Evolutionary conservation across 116 monocot genomes (phyloP).

Genomic region (Posidonia oceanica): DNA sequence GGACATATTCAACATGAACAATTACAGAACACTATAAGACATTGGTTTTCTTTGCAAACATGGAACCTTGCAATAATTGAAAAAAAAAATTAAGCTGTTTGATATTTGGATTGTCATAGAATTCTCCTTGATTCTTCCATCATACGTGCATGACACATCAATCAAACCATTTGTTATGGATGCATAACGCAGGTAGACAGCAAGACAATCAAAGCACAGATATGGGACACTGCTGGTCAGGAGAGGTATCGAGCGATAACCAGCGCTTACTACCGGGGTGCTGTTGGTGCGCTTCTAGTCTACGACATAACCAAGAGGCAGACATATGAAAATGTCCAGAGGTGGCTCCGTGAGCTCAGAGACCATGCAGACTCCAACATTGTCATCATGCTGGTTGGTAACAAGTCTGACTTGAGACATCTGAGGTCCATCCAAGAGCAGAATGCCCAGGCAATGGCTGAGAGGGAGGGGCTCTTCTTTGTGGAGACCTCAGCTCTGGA

Average conservation of each 20-base stretch:
- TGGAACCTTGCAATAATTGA: too few species aligned
- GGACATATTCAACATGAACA: too few species aligned
- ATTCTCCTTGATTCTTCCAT: too few species aligned
- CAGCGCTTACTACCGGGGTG: slow-evolving; percentile 26
- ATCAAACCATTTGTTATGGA: too few species aligned
- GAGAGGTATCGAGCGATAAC: slow-evolving; percentile 53
- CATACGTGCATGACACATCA: too few species aligned
- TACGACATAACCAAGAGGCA: slow-evolving; percentile 31
- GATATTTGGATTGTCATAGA: too few species aligned
- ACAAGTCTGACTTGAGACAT: slow-evolving; percentile 64
- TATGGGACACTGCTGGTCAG: slow-evolving; percentile 67
- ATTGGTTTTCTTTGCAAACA: too few species aligned
- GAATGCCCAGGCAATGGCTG: slow-evolving; percentile 38
- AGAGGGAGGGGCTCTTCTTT: slow-evolving; percentile 64
- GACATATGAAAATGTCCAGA: slow-evolving; percentile 57
- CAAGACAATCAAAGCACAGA: slow-evolving; percentile 53
- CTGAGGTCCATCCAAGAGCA: slow-evolving; percentile 30
- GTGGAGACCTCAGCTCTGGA: slow-evolving; percentile 75
- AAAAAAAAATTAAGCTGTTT: too few species aligned
- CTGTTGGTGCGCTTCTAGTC: slow-evolving; percentile 19
- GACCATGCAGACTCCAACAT: slow-evolving; percentile 76
- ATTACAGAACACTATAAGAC: too few species aligned
- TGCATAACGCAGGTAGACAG: slow-evolving; percentile 32
- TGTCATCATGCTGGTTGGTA: slow-evolving; percentile 69
- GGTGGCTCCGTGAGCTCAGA: slow-evolving; percentile 81